Conservation (phyloP, 805 yeast genomes). For the Suhomyces vadensis region DNA sequence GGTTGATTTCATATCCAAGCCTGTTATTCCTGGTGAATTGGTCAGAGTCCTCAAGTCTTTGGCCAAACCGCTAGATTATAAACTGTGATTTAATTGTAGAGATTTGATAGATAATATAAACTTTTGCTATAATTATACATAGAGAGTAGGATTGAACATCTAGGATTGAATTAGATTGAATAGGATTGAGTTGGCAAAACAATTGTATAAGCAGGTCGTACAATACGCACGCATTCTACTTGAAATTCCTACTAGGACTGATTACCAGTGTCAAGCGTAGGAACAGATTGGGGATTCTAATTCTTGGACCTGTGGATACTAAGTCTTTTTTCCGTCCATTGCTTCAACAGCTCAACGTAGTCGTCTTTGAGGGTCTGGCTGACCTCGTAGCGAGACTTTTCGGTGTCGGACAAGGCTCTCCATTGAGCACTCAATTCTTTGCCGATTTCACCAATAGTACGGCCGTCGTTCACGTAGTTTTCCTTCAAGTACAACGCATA, state of each 20-base stretch:
- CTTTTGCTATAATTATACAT: no score
- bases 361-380: constrained; percentile 19
- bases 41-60: constrained; percentile 31
- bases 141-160: no score
- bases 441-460: constrained; percentile 24
- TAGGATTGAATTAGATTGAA: no score
- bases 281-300: no score
- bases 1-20: constrained; percentile 55
- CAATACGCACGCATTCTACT: no score
- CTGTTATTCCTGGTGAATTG: constrained; percentile 49
- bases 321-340: constrained; percentile 35
- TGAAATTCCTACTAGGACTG: no score
- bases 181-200: no score
- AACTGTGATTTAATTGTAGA: no score
- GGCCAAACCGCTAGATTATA: no score
- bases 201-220: no score
- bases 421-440: constrained; percentile 31
- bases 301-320: not conserved
- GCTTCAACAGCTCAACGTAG: constrained; percentile 22
- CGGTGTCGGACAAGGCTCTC: constrained; percentile 28
- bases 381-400: constrained; percentile 27
- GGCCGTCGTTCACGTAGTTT: constrained; percentile 24
- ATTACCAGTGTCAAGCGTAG: no score
- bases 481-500: constrained; percentile 34
- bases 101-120: no score